Evolutionary conservation across 2,329 filamentous ascomycete genomes (phyloP).

Genomic region (Colletotrichum trifolii): DNA sequence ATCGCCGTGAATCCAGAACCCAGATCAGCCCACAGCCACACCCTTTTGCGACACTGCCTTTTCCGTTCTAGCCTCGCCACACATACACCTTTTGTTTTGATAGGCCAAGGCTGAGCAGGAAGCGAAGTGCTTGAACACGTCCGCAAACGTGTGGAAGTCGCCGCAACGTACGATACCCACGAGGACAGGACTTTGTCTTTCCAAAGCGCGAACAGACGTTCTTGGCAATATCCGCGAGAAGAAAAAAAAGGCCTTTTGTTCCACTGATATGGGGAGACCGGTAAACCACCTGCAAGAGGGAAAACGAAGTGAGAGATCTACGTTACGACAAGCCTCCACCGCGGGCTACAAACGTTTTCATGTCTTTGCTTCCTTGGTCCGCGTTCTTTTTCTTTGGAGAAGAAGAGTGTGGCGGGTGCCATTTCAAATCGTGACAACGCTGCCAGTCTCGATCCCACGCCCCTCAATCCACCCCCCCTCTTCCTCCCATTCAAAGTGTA

Average conservation of each 20-base stretch:
- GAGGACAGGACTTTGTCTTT: not conserved
- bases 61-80: not conserved
- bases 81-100: not conserved
- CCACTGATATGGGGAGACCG: not conserved
- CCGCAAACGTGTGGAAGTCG: not conserved
- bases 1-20: not conserved
- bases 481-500: too few species aligned
- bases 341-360: conserved; percentile 8
- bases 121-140: not conserved
- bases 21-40: conserved; percentile 1
- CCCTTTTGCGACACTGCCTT: not conserved
- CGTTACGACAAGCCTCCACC: conserved; percentile 13
- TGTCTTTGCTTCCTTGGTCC: conserved; percentile 5
- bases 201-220: not conserved
- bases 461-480: too few species aligned
- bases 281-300: not conserved
- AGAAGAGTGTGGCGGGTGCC: too few species aligned
- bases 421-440: too few species aligned
- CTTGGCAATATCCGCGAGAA: conserved; percentile 3
- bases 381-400: not conserved
- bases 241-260: not conserved
- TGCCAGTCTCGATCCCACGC: too few species aligned
- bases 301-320: not conserved
- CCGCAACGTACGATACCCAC: not conserved
- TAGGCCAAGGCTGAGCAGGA: not conserved